phyloP scores from a whole-genome alignment of 2,329 filamentous ascomycete species.

The Achaetomium macrosporum region DNA sequence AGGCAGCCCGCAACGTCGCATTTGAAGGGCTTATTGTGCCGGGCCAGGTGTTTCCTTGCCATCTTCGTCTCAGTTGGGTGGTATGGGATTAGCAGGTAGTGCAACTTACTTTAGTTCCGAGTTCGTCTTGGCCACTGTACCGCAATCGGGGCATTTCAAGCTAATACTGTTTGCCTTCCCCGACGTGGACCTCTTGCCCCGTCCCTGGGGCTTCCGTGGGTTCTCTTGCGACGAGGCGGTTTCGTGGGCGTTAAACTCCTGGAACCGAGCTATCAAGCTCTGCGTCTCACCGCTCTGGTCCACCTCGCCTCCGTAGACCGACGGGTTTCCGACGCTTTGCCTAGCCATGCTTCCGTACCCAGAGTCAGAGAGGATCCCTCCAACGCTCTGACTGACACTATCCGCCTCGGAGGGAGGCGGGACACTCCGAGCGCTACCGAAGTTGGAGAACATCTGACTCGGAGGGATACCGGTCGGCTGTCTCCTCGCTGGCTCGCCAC shows the following conservation, averaged over 20 bases:
- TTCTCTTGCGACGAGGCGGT: constrained; percentile 5
- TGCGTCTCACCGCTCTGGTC: constrained; percentile 37
- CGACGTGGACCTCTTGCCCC: constrained; percentile 5
- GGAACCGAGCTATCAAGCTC: constrained; percentile 31
- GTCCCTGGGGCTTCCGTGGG: constrained; percentile 1
- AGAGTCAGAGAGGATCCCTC: constrained; percentile 25
- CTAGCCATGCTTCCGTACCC: constrained; percentile 31
- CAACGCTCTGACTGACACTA: constrained; percentile 9
- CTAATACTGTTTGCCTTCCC: constrained; percentile 1
- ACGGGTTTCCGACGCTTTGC: constrained; percentile 40
- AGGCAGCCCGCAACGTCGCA: constrained; percentile 56
- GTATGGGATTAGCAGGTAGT: not conserved
- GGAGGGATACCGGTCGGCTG: not conserved
- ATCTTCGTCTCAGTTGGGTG: constrained; percentile 18
- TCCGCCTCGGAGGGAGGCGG: constrained; percentile 14
- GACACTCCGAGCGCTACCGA: constrained; percentile 1
- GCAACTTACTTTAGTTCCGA: constrained; percentile 50
- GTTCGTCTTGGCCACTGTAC: constrained; percentile 40
- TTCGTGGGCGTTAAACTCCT: constrained; percentile 8
- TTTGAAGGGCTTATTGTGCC: constrained; percentile 61
- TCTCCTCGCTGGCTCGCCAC: not conserved
- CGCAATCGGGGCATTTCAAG: constrained; percentile 31
- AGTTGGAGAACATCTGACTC: not conserved
- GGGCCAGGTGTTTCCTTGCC: constrained; percentile 65
- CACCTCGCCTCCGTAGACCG: constrained; percentile 39